phyloP scores from a whole-genome alignment of 2,329 filamentous ascomycete species.

The Periconia digitata region DNA sequence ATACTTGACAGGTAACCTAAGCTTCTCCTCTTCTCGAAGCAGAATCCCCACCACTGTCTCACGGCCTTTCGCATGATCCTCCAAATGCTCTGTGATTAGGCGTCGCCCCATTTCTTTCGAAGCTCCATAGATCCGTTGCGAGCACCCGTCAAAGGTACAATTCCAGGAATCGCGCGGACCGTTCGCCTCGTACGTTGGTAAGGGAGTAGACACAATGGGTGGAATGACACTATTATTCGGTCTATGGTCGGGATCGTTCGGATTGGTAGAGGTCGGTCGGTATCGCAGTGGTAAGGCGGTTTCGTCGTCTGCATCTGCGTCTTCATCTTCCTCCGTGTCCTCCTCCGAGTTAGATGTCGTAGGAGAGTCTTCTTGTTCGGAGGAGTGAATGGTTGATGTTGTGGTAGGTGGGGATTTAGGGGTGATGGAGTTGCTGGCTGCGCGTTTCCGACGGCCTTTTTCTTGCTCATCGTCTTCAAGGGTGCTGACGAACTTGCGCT shows the following conservation, averaged over 20 bases:
- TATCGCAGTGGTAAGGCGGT: conserved; percentile 30
- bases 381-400: conserved; percentile 4
- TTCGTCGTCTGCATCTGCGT: conserved; percentile 7
- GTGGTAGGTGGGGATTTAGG: conserved; percentile 23
- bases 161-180: conserved; percentile 67
- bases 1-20: conserved; percentile 45
- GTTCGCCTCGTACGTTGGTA: conserved; percentile 41
- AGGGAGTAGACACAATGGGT: conserved; percentile 30
- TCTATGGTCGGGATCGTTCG: conserved; percentile 10
- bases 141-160: conserved; percentile 66
- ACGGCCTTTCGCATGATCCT: conserved; percentile 60
- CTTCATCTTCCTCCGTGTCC: not conserved
- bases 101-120: conserved; percentile 57
- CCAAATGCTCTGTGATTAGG: conserved; percentile 63
- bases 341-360: not conserved
- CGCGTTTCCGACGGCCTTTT: conserved; percentile 28
- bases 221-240: conserved; percentile 15
- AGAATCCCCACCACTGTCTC: conserved; percentile 55
- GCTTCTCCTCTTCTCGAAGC: conserved; percentile 52
- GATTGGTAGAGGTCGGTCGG: conserved; percentile 12
- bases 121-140: conserved; percentile 65
- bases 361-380: conserved; percentile 14
- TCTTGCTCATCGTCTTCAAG: conserved; percentile 17
- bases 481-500: conserved; percentile 28
- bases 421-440: conserved; percentile 22